phyloP scores from a whole-genome alignment of 306 rosid genomes.

The Urtica urens region DNA sequence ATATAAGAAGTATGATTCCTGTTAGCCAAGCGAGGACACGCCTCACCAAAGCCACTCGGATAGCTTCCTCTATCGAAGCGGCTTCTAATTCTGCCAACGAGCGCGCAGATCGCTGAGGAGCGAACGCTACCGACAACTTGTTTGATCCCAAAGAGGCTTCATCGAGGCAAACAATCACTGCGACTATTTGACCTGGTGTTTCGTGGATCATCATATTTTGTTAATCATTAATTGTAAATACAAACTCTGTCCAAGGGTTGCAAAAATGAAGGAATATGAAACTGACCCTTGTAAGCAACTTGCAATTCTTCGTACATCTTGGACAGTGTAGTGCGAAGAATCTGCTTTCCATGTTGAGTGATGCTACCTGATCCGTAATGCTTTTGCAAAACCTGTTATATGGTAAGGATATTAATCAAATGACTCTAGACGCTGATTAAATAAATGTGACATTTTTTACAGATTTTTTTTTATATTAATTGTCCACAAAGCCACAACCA shows the following conservation, averaged over 20 bases:
- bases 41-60: conserved; percentile 56
- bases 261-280: conserved; percentile 12
- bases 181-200: conserved; percentile 85
- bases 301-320: conserved; percentile 52
- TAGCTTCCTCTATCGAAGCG: conserved; percentile 7
- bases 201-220: not conserved
- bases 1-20: conserved; percentile 66
- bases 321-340: conserved; percentile 46
- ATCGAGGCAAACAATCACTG: conserved; percentile 46
- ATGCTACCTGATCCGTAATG: conserved; percentile 42
- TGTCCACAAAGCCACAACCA: not conserved
- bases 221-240: not conserved
- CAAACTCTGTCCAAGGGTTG: conserved; percentile 1
- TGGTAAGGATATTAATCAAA: not conserved
- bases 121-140: conserved; percentile 40
- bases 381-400: conserved; percentile 52
- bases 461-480: no score
- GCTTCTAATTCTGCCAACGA: conserved; percentile 45
- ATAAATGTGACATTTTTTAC: no score
- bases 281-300: conserved; percentile 58
- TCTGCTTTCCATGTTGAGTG: conserved; percentile 45
- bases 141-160: conserved; percentile 28
- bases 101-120: conserved; percentile 44
- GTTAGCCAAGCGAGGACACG: conserved; percentile 75
- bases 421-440: not conserved